These are phyloP conservation scores for Kodamaea kaohsiungensis DNA, from an alignment of 805 yeast species.

Conservation along the genomic window DNA sequence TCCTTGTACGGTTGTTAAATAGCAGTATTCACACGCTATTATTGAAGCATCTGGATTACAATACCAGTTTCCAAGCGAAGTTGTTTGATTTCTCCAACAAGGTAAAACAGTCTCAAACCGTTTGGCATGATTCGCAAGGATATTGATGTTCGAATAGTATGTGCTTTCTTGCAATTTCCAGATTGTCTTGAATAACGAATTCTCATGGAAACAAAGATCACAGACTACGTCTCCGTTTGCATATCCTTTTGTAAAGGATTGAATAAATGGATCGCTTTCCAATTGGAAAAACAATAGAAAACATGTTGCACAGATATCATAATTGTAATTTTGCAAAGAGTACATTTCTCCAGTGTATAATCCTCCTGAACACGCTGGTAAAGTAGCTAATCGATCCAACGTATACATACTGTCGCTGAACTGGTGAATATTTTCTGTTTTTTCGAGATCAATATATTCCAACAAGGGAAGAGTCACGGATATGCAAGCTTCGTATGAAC, in stretches of 20 bases:
- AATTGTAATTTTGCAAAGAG: not conserved
- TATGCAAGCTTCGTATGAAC: not conserved
- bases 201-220: not conserved
- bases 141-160: not conserved
- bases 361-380: not conserved
- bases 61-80: not conserved
- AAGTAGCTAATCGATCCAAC: not conserved
- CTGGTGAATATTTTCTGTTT: not conserved
- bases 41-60: not conserved
- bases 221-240: not conserved
- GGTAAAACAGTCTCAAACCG: not conserved
- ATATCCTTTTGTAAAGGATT: not conserved
- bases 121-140: not conserved
- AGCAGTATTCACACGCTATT: not conserved
- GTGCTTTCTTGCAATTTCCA: not conserved
- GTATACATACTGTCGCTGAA: not conserved
- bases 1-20: not conserved
- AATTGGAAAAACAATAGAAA: not conserved
- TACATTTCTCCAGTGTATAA: not conserved
- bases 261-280: not conserved
- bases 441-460: not conserved
- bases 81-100: not conserved
- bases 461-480: not conserved
- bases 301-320: not conserved
- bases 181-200: not conserved